A percentile compares a stretch with the other conserved stretches of the same genome.
phyloP scores from a whole-genome alignment of 495 filamentous ascomycete species.

The Sabuloglossum arenarium region DNA sequence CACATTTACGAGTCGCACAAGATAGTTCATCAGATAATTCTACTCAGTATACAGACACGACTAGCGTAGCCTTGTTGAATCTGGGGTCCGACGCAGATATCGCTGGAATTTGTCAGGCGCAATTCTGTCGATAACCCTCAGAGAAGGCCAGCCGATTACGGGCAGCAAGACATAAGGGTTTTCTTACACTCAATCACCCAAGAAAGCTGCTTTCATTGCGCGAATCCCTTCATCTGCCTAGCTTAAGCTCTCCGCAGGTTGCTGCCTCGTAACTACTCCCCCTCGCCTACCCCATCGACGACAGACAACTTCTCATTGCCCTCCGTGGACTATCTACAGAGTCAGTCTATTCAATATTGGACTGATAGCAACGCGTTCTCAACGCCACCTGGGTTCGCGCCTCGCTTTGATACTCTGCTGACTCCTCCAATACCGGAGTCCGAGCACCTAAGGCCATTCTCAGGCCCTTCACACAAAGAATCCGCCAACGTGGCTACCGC shows the following conservation, averaged over 20 bases:
- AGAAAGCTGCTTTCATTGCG: not conserved
- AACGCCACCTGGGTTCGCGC: not conserved
- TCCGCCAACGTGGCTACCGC: constrained; percentile 6
- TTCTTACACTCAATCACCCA: not conserved
- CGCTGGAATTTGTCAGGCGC: not conserved
- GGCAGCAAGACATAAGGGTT: not conserved
- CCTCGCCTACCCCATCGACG: not conserved
- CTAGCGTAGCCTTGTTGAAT: not conserved
- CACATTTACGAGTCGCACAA: not conserved
- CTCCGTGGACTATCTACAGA: not conserved
- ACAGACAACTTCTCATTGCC: not conserved
- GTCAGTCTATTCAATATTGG: not conserved
- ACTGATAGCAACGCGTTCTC: not conserved
- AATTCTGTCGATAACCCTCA: not conserved
- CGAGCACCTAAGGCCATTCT: not conserved
- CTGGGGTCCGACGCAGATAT: not conserved
- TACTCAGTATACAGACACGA: not conserved
- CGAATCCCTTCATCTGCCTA: not conserved
- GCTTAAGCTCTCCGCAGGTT: not conserved
- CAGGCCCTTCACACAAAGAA: not conserved
- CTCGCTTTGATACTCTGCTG: not conserved
- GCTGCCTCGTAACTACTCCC: not conserved
- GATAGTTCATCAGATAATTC: not conserved
- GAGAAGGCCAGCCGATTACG: not conserved
- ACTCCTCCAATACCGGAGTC: not conserved